Evolutionary conservation across 2,329 filamentous ascomycete species (phyloP), one percentile per base, ranked within the genome.

Genomic region (Diplodia mutila): DNA sequence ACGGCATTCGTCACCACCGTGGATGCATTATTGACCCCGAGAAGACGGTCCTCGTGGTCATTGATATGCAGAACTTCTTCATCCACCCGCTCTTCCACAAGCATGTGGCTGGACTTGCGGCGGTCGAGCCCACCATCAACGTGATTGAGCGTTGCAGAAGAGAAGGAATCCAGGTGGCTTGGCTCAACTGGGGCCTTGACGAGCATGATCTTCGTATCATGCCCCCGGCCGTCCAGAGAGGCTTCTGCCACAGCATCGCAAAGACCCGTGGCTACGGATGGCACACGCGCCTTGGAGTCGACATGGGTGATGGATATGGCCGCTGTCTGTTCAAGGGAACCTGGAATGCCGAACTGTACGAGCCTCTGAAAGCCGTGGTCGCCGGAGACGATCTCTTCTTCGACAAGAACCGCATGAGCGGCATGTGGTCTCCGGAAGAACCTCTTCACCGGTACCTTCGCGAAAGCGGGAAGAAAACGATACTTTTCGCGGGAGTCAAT

Each of bases 21-120:
- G 79, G 80, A 51, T 78, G 79, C 72, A 74, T 79, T 69, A 79
- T 81, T 66, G 78, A 81, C 69, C 79, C 80, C 6, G 69, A 72
- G 25, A 77, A 73, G 42, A 77, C 80, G 1, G 73, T 80, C 29
- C 70, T 81, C 34, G 75, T 81, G 32, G 72, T 81, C 37, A 75
- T 81, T 64, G 79, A 81, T 70, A 81, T 81, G 79, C 80, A 81
- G 67, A 81, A 81, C 71, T 81, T 80, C 72, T 81, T 81, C 70
- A 71, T 81, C 54, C 71, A 77, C 54, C 74, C 75, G 4, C 68
- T 73, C 8, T 75, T 75, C 65, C 73, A 73, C 39, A 69, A 76
- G 48, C 75, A 77, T 55, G 55, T 27, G 11, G 27, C 49, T 14
- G 66, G 64, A 18, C 71, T 77, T 61, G 72, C 73, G n/a, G 73